These are phyloP conservation scores for Chaetomiaceae sp. DNA, from an alignment of 2,329 filamentous ascomycete genomes.

Conservation along the genomic window DNA sequence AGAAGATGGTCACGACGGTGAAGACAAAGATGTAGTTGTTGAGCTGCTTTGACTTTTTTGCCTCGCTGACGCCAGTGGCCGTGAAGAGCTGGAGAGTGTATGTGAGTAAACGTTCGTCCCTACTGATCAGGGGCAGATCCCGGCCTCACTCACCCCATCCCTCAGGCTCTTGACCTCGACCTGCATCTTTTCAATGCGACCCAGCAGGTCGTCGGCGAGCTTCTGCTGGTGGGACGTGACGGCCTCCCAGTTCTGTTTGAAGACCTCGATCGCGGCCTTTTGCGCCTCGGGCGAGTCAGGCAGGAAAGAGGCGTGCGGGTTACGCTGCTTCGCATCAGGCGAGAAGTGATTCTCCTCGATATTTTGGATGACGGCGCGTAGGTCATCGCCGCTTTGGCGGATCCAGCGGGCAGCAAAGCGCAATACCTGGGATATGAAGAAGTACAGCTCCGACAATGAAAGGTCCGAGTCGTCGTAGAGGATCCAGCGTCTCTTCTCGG, in stretches of 20 bases:
- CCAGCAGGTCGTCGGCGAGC: neutral
- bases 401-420: neutral
- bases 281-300: no score
- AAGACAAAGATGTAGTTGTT: constrained; percentile 18
- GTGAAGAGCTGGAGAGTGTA: constrained; percentile 11
- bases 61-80: constrained; percentile 14
- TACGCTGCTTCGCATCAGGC: no score
- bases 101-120: no score
- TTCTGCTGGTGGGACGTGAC: neutral
- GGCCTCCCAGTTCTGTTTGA: neutral
- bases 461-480: neutral
- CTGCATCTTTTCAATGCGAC: neutral
- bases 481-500: neutral
- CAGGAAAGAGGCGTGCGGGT: no score
- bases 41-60: constrained; percentile 10
- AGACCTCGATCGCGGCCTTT: neutral
- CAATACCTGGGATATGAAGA: neutral
- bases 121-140: no score
- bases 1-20: constrained; percentile 16
- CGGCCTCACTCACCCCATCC: neutral
- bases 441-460: neutral
- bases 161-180: neutral
- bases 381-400: neutral
- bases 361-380: neutral
- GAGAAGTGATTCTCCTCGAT: neutral